These are phyloP conservation scores for Wickerhamiella kazuoi DNA, from an alignment of 805 yeast species.

Conservation along the genomic window DNA sequence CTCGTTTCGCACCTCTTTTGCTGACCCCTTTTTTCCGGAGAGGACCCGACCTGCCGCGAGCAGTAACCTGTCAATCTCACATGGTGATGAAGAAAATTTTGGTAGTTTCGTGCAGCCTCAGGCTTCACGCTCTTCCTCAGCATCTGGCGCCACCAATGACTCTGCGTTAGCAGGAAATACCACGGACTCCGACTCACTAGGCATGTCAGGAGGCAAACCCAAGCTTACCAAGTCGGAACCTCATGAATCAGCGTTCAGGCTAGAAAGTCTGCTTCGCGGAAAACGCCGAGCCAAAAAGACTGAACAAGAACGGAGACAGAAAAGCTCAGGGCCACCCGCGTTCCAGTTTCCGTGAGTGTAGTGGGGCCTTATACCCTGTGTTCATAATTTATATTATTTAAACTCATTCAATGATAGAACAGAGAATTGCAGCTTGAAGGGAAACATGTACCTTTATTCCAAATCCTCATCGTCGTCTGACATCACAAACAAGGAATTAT, in stretches of 20 bases:
- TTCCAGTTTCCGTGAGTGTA: constrained; percentile 12
- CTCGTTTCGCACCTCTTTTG: constrained; percentile 59
- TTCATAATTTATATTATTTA: too few relatives aligned
- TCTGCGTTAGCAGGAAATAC: constrained; percentile 1
- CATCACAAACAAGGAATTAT: neutral
- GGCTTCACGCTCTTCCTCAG: neutral
- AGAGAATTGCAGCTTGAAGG: too few relatives aligned
- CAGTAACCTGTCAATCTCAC: neutral
- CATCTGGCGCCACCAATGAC: neutral
- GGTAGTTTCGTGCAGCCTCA: neutral
- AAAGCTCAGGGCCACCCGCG: constrained; percentile 1
- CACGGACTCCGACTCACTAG: constrained; percentile 1
- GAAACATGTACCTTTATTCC: neutral
- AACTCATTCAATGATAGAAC: too few relatives aligned
- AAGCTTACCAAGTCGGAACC: neutral
- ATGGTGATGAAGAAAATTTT: neutral
- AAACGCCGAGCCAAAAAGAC: constrained; percentile 11
- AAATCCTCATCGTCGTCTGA: constrained; percentile 4
- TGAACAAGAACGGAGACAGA: constrained; percentile 10
- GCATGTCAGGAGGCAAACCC: neutral
- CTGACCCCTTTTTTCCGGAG: constrained; percentile 35
- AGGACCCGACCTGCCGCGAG: neutral
- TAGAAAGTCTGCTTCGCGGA: constrained; percentile 20
- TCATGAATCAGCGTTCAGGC: constrained; percentile 20
- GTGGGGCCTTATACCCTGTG: neutral